Base-by-base conservation (phyloP, 2,329 filamentous ascomycete genomes). In the Pseudogymnoascus sp. region DNA sequence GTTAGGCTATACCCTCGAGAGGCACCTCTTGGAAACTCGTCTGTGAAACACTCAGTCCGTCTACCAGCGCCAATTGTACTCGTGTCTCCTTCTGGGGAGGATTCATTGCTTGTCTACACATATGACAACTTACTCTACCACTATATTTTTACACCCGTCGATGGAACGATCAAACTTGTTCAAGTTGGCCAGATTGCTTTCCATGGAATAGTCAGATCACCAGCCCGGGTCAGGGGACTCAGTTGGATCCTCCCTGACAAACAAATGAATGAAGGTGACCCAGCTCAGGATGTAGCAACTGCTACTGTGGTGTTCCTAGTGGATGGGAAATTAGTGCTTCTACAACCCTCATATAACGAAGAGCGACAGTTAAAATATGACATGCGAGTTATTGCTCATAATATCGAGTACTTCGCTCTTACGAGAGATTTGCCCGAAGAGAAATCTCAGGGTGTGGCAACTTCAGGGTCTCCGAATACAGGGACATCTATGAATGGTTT, bases 181-280 rank as follows among this genome's bases (percentile, higher is more conserved):
- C 92, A 96, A 73, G 93, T 97, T n/a, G 95, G 96, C 9, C 95
- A 97, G 74, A 99, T 99, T 71, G 93, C 91, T 11, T 95, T 99
- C 70, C 90, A 99, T 74, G 95, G 95, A 53, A 97, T 99, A 66
- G 93, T 99, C 47, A 83, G 95, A 70, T 96, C 95, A 36, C 95
- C 95, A 10, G 91, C 93, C 21, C 85, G 95, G 72, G 95, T 99
- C 4, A 87, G 95, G 68, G 91, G 93, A 9, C 85, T 99, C 42
- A 97, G 92, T 76, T 99, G 95, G 95, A 89, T 99, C 65, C 76
- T 99, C 61, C 95, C 95, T 1, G 93, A 97, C 70, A 87, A 87
- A 66, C 95, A 99, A 74, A 80, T 97, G 66, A 81, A 87, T 36
- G 90, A 96, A 68, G 95, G 95, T 13, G 95, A 99, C 73, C 95